Base-by-base conservation (phyloP, 2,329 filamentous ascomycete species). In the Immersiporthe knoxdaviesiana region DNA sequence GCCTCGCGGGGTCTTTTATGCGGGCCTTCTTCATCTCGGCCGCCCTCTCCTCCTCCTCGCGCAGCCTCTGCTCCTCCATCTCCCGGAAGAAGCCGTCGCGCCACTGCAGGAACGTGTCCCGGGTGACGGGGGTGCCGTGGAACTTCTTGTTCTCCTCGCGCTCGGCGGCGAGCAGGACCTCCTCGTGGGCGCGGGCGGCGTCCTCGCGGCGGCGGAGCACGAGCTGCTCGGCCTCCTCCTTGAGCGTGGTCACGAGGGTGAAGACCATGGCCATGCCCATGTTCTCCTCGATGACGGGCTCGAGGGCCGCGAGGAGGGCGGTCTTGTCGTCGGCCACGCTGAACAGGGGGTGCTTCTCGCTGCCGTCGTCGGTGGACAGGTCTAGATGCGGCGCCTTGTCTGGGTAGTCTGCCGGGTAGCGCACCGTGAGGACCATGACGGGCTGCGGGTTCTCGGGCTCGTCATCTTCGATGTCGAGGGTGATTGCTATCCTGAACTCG, bases 181-280 rank as follows among this genome's bases (percentile, higher is more conserved):
- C 87, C 73, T 91, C 88, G 3, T 83, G 81, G 58, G 76, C 84
- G 75, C 88, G 86, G 10, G 85, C 86, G 1, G 84, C 87, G 11
- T 84, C 91, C 69, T 88, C 88, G 76, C 90, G 88, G 60, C 96
- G 90, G 72, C 93, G 89, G 21, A 85, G 81, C 73, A 98, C 89
- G 69, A 99, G 86, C 74, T 90, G 86, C 82, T 99, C 96, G n/a
- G 94, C 95, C 65, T 88, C 86, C 70, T 99, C 96, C 78, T 97
- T 98, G 70, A 99, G 82, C 0, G 91, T 89, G 18, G 92, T 93
- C 66, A 97, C 91, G 32, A 99, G 83, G 0, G 95, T 93, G 81
- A 98, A 99, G 1, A 99, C 84, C 96, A 99, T 99, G 67, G 94
- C 92, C 91, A 98, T 98, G 72, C 96, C 96, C 70, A 98, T 82